Percentiles rank a stretch among this genome's conserved stretches.
These are phyloP conservation scores for Leptosphaerulina australis DNA, from an alignment of 2,329 filamentous ascomycete species.

Conservation along the genomic window DNA sequence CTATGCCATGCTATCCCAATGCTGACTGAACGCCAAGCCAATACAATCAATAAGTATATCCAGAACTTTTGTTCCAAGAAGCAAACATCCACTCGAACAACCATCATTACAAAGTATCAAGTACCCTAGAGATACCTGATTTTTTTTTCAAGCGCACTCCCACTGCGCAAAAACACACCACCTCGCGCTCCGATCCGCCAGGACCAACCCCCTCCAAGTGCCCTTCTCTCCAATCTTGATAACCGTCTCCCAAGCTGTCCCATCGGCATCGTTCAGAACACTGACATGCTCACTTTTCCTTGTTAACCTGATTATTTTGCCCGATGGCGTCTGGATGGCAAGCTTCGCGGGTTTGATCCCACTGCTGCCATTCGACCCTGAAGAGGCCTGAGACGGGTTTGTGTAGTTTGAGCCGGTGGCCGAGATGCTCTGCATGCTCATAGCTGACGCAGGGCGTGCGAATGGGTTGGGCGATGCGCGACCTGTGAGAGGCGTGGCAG, in stretches of 20 bases:
- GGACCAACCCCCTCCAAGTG: conserved; percentile 78
- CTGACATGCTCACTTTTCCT: conserved; percentile 74
- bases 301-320: conserved; percentile 90
- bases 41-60: conserved; percentile 22
- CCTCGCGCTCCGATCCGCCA: conserved; percentile 80
- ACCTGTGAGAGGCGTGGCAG: conserved; percentile 48
- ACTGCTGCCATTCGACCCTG: conserved; percentile 63
- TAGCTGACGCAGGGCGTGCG: conserved; percentile 61
- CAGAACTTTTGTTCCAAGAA: conserved; percentile 1
- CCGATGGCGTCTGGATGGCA: conserved; percentile 90
- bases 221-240: conserved; percentile 87
- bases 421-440: conserved; percentile 65
- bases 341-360: conserved; percentile 86
- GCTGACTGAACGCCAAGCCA: conserved; percentile 20
- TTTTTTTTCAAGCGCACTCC: conserved; percentile 56
- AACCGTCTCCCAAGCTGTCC: conserved; percentile 84
- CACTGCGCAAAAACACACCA: conserved; percentile 96
- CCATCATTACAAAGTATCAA: conserved; percentile 3
- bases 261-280: conserved; percentile 65
- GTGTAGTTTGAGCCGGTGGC: conserved; percentile 60
- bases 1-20: conserved; percentile 11
- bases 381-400: conserved; percentile 61
- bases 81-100: conserved; percentile 1
- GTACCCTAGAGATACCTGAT: too few species aligned
- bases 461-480: conserved; percentile 60